phyloP scores from a whole-genome alignment of 129 eudicot species.

The Oenanthe sinensis region DNA sequence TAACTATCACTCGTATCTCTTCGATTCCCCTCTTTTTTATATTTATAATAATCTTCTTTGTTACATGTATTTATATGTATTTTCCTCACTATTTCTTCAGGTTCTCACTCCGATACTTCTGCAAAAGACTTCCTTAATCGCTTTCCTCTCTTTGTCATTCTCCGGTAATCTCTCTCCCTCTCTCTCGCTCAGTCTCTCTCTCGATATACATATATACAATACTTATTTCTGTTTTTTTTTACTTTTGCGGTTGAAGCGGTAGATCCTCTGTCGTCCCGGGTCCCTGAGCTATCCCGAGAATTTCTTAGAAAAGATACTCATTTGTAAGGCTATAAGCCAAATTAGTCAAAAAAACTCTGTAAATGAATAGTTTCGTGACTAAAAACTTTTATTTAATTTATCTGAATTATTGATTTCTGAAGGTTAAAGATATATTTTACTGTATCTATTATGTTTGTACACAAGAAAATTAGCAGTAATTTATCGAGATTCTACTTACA shows the following conservation, averaged over 20 bases:
- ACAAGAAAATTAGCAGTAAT: no score
- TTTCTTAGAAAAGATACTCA: no score
- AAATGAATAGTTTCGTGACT: no score
- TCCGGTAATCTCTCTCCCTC: conserved; percentile 33
- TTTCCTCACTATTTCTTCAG: conserved; percentile 30
- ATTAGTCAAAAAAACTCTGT: background rate
- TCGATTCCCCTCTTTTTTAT: background rate
- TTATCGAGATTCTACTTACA: no score
- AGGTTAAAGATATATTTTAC: background rate
- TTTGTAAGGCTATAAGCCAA: no score
- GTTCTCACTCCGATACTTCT: conserved; percentile 57
- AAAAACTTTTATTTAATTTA: no score
- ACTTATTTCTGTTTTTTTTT: no score
- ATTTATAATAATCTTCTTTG: background rate
- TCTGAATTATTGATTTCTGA: no score
- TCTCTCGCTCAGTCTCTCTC: background rate
- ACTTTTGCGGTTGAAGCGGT: background rate
- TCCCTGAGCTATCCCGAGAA: no score
- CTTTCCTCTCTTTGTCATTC: conserved; percentile 72
- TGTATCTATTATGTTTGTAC: no score
- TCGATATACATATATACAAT: background rate
- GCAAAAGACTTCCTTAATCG: conserved; percentile 66
- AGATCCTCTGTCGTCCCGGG: no score
- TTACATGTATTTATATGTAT: background rate
- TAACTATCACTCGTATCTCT: conserved; percentile 9